Base-by-base conservation (phyloP, 148 eudicot genomes). In the Silene uniflora region DNA sequence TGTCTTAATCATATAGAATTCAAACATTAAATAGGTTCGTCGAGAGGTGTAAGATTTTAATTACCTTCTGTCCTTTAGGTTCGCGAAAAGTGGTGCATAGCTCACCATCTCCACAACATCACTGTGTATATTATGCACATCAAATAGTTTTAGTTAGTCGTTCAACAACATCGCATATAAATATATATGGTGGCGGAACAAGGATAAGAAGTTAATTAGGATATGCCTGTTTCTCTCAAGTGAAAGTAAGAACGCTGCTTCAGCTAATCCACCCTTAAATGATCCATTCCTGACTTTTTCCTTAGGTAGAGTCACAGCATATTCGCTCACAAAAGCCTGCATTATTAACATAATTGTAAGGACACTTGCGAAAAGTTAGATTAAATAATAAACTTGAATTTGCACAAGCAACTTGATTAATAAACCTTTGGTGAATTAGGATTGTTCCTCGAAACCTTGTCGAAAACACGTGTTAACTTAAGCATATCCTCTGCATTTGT, bases 321-420 rank as follows among this genome's bases (percentile, higher is more conserved):
- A 93, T 60, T 93, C 92, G 62, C 94, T 93, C 54, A 93, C 94
- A 79, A 93, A 93, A 60, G 90, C 98, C 98, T 92, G 46, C 61
- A 63, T 59, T 12, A 14, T 52, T 23, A 75, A 32, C 35, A 32
- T 32, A 32, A 32, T 32, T 2, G 2, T 32, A 32, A 32, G 5
- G 35, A 32, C 4, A 32, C 4, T 32, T 32, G 35, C 35, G 5
- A 2, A 32, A 32, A 32, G 3, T 32, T 32, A 2, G 35, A 32
- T 32, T 32, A 4, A 32, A 2, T 32, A 29, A 29, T 29, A 32
- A 32, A 32, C 35, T 32, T 32, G 35, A 32, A 32, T 32, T 32
- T 32, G 35, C 35, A 32, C 35, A 32, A 32, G 0, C 35, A 32
- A 32, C 35, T 32, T 32, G 35, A 32, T 32, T 32, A 32, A 32